A percentile compares a stretch with the other conserved stretches of the same genome.
These are phyloP conservation scores for Monilinia fructigena DNA, from an alignment of 2,329 filamentous ascomycete species.

Conservation along the genomic window DNA sequence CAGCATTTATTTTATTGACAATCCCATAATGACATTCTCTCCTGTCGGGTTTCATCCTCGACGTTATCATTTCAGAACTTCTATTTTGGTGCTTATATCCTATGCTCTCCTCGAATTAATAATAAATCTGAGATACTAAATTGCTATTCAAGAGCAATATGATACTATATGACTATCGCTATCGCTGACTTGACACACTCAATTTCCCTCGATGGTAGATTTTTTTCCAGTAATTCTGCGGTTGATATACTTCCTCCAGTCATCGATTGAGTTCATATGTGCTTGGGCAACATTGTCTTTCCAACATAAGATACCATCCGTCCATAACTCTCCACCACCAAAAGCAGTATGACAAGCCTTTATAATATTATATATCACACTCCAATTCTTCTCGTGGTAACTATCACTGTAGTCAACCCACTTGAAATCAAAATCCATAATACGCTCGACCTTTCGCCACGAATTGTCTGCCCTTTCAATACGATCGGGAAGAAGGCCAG, in stretches of 20 bases:
- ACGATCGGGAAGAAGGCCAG: not conserved
- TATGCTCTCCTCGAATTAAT: no score
- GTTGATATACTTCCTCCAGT: not conserved
- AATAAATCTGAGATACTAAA: no score
- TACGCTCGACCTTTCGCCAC: not conserved
- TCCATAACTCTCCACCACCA: slow-evolving; percentile 4
- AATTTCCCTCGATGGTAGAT: no score
- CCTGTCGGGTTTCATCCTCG: no score
- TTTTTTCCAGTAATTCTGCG: not conserved
- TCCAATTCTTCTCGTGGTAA: not conserved
- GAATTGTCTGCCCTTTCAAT: not conserved
- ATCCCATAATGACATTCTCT: no score
- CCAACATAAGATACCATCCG: not conserved
- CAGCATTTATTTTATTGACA: no score
- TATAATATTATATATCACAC: not conserved
- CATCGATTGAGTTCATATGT: not conserved
- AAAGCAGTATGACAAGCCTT: not conserved
- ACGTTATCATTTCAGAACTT: no score
- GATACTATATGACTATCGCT: no score
- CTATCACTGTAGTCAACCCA: not conserved
- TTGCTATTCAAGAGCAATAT: no score
- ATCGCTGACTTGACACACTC: no score
- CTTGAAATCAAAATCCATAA: not conserved
- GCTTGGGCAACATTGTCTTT: not conserved
- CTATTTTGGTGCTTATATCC: no score